phyloP scores from a whole-genome alignment of 2,329 filamentous ascomycete genomes.

The Verticillium nonalfalfae region DNA sequence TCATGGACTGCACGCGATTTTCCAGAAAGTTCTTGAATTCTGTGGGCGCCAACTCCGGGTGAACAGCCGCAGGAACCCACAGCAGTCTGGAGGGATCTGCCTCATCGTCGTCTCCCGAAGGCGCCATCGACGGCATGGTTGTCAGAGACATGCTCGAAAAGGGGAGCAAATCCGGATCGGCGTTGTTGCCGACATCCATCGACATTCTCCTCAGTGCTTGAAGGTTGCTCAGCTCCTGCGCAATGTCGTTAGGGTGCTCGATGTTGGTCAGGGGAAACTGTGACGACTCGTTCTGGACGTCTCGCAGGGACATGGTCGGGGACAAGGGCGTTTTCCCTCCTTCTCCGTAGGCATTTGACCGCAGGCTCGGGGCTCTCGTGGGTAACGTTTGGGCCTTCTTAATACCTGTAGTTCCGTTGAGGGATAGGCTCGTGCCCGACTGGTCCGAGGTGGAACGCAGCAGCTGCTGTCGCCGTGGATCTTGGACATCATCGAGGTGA shows the following conservation, averaged over 20 bases:
- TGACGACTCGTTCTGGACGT: slow-evolving; percentile 57
- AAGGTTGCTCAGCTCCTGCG: slow-evolving; percentile 86
- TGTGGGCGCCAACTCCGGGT: slow-evolving; percentile 89
- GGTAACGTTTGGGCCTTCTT: slow-evolving; percentile 38
- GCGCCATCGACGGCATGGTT: slow-evolving; percentile 66
- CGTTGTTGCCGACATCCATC: slow-evolving; percentile 78
- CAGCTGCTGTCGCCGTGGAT: slow-evolving; percentile 30
- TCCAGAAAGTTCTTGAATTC: slow-evolving; percentile 97
- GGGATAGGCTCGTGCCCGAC: slow-evolving; percentile 18
- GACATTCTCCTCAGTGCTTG: slow-evolving; percentile 88
- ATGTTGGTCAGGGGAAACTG: slow-evolving; percentile 86
- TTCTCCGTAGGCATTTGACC: slow-evolving; percentile 32
- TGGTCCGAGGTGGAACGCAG: slow-evolving; percentile 41
- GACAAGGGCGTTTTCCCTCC: slow-evolving; percentile 38
- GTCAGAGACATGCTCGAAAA: slow-evolving; percentile 59
- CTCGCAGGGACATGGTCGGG: slow-evolving; percentile 46
- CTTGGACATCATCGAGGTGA: slow-evolving; percentile 19
- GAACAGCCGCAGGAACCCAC: slow-evolving; percentile 92
- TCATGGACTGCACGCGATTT: slow-evolving; percentile 84
- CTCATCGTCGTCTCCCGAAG: slow-evolving; percentile 69
- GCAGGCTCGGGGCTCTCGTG: slow-evolving; percentile 29
- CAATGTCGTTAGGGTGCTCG: slow-evolving; percentile 81
- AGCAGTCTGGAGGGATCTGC: slow-evolving; percentile 83
- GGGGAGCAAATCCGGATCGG: slow-evolving; percentile 69
- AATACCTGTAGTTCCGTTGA: slow-evolving; percentile 22